Percentiles rank a stretch among this genome's conserved stretches.
Evolutionary conservation across 176 grass and related monocot genomes (phyloP).

Genomic region (Triticum turgidum): DNA sequence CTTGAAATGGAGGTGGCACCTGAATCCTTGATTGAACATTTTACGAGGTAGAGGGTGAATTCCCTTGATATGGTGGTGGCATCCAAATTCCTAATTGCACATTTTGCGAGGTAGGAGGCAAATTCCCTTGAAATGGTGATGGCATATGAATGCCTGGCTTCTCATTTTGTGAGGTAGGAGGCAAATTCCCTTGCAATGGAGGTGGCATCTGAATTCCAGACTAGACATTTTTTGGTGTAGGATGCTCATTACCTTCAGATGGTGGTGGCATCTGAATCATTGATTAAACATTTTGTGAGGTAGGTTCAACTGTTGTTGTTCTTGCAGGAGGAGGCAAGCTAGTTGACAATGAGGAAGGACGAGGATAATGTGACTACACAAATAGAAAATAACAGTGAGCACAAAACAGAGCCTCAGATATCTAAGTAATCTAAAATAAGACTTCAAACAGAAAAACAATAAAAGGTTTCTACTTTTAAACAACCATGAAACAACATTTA

Average conservation of each 20-base stretch:
- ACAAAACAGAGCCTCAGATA: neutral
- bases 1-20: constrained; percentile 63
- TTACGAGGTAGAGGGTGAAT: constrained; percentile 43
- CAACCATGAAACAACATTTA: constrained; percentile 19
- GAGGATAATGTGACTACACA: constrained; percentile 74
- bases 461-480: neutral
- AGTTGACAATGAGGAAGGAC: constrained; percentile 42
- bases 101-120: constrained; percentile 34
- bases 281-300: constrained; percentile 44
- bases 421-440: neutral
- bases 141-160: constrained; percentile 36
- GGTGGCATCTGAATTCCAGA: constrained; percentile 55
- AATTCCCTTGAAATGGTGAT: constrained; percentile 61
- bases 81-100: constrained; percentile 14
- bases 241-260: constrained; percentile 67
- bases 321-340: constrained; percentile 55
- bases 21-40: constrained; percentile 13
- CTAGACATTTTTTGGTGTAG: constrained; percentile 42
- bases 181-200: constrained; percentile 55
- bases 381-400: constrained; percentile 34
- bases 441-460: constrained; percentile 15
- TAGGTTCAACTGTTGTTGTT: constrained; percentile 45
- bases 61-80: constrained; percentile 58
- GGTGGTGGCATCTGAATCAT: constrained; percentile 54
- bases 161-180: constrained; percentile 7